Percentiles rank a stretch among this genome's conserved stretches.
Evolutionary conservation across 805 yeast species (phyloP).

Genomic region (Diddensiella caesifluorescens): DNA sequence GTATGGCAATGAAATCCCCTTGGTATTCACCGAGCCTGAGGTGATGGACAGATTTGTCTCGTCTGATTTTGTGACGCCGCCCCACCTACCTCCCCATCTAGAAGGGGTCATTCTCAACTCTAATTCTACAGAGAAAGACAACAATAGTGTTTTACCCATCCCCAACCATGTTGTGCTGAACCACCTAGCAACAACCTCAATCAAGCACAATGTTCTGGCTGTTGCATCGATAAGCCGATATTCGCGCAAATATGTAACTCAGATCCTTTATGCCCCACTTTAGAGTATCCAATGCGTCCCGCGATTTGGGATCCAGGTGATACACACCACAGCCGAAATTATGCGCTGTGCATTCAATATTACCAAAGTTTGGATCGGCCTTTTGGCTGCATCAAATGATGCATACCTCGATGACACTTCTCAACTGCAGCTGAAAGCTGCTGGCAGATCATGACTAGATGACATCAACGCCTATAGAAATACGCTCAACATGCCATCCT

Average conservation of each 20-base stretch:
- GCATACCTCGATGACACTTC: too few relatives aligned
- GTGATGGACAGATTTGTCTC: conserved; percentile 36
- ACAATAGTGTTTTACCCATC: conserved; percentile 80
- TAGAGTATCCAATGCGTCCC: too few relatives aligned
- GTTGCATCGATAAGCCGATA: conserved; percentile 89
- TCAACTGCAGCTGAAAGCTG: too few relatives aligned
- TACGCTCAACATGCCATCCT: too few relatives aligned
- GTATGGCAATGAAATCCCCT: conserved; percentile 39
- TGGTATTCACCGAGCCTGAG: conserved; percentile 41
- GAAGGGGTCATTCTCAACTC: conserved; percentile 86
- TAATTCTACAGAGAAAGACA: conserved; percentile 69
- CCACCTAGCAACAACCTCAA: conserved; percentile 90
- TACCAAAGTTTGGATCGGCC: too few relatives aligned
- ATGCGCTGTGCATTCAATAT: too few relatives aligned
- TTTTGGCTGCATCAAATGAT: too few relatives aligned
- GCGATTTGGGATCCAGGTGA: too few relatives aligned
- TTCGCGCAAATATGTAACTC: conserved; percentile 86
- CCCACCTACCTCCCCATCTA: conserved; percentile 93
- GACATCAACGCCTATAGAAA: too few relatives aligned
- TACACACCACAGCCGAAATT: too few relatives aligned
- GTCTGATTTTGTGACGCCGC: conserved; percentile 66
- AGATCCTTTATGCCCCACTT: conserved; percentile 83
- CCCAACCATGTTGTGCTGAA: conserved; percentile 93
- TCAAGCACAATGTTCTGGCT: conserved; percentile 87
- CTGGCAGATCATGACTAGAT: too few relatives aligned